Evolutionary conservation across 2,329 filamentous ascomycete genomes (phyloP).

Genomic region (Fusarium sp.): DNA sequence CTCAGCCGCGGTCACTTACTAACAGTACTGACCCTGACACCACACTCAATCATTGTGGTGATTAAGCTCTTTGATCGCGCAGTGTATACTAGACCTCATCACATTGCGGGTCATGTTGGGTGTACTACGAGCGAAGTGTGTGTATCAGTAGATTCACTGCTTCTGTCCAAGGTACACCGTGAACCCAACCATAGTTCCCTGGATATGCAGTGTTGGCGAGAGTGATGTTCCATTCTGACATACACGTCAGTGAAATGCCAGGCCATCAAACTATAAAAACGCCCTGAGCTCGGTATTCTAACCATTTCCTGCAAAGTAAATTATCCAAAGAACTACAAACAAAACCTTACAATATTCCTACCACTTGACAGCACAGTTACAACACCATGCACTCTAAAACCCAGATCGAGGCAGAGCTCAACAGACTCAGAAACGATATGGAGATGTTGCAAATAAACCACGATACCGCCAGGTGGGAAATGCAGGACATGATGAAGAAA

Average conservation of each 20-base stretch:
- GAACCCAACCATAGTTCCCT: too few species aligned
- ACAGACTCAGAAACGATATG: rapidly evolving
- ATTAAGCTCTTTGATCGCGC: rapidly evolving
- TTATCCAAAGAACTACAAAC: rapidly evolving
- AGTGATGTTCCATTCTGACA: rapidly evolving
- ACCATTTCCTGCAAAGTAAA: rapidly evolving
- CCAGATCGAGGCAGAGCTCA: rapidly evolving
- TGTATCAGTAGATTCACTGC: background rate
- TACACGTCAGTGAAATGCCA: background rate
- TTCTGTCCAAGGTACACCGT: rapidly evolving
- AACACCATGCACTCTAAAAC: background rate
- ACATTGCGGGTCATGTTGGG: too few species aligned
- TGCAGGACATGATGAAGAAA: background rate
- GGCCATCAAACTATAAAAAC: background rate
- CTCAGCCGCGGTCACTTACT: rapidly evolving
- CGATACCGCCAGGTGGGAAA: background rate
- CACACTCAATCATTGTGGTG: background rate
- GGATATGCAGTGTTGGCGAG: rapidly evolving
- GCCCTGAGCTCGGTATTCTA: rapidly evolving
- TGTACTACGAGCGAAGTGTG: background rate
- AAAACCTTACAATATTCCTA: rapidly evolving
- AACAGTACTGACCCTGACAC: background rate
- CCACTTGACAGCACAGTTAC: rapidly evolving
- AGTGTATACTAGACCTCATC: rapidly evolving
- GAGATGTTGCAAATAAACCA: background rate